Conservation (phyloP, 2,329 filamentous ascomycete genomes). For the Aspergillus ochraceus region DNA sequence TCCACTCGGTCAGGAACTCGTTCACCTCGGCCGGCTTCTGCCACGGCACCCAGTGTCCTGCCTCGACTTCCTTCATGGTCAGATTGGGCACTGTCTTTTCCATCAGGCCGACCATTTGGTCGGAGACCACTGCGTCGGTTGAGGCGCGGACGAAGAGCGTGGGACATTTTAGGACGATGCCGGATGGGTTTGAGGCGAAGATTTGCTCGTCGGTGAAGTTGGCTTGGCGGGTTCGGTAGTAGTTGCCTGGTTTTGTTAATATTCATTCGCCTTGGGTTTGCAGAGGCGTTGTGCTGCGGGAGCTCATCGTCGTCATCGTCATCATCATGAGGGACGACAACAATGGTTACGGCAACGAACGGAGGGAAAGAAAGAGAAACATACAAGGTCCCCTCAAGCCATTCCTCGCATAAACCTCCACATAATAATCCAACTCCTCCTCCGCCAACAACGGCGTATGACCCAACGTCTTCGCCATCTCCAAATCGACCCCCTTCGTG, state of each 20-base stretch:
- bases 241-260: not conserved
- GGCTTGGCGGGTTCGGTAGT: constrained; percentile 2
- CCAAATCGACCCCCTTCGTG: constrained; percentile 1
- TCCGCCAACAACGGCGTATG: not conserved
- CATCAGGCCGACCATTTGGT: constrained; percentile 1
- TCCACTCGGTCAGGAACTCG: constrained; percentile 3
- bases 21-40: constrained; percentile 5
- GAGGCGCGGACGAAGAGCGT: constrained; percentile 1
- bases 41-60: constrained; percentile 8
- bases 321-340: too few species aligned
- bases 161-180: not conserved
- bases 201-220: constrained; percentile 1
- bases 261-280: too few species aligned
- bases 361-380: not conserved
- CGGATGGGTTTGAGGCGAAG: not conserved
- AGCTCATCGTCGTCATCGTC: not conserved
- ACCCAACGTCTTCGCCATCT: not conserved
- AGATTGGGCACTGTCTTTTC: constrained; percentile 1
- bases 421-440: constrained; percentile 7
- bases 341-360: too few species aligned
- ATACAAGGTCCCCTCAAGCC: constrained; percentile 6
- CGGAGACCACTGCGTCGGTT: not conserved
- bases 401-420: constrained; percentile 5
- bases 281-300: too few species aligned
- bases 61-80: constrained; percentile 2